These are phyloP conservation scores for Ceratobasidium sp. DNA, from an alignment of 1,284 basidiomycete genomes.

Conservation along the genomic window DNA sequence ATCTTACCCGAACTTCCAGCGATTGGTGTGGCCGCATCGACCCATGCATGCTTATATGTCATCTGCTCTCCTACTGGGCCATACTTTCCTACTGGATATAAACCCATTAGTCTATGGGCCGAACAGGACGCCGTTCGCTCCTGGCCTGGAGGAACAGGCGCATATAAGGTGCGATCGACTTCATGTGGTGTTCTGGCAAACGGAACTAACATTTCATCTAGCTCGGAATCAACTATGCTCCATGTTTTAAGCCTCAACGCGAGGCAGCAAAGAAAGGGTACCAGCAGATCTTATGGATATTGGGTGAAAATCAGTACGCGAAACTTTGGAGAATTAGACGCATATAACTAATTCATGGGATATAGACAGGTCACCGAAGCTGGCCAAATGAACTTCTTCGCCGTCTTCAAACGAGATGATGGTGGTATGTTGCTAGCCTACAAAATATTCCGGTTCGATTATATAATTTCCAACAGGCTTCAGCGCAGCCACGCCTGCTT, in stretches of 20 bases:
- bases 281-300: conserved; percentile 73
- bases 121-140: conserved; percentile 77
- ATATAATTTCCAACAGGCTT: conserved; percentile 59
- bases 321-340: no score
- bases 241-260: conserved; percentile 74
- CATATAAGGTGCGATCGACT: conserved; percentile 56
- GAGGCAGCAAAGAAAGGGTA: conserved; percentile 76
- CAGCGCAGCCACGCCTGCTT: conserved; percentile 78
- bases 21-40: conserved; percentile 77
- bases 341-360: background rate
- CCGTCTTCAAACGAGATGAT: conserved; percentile 66
- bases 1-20: conserved; percentile 55
- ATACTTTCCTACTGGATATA: conserved; percentile 75
- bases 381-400: conserved; percentile 80
- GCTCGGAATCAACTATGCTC: conserved; percentile 78
- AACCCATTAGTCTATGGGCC: conserved; percentile 78
- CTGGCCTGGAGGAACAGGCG: conserved; percentile 78
- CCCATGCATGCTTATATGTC: conserved; percentile 78
- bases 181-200: background rate
- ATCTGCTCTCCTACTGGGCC: conserved; percentile 76
- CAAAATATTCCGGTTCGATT: background rate
- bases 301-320: conserved; percentile 48
- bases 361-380: conserved; percentile 63
- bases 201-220: conserved; percentile 59
- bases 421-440: conserved; percentile 58